Evolutionary conservation across 202 grass and related monocot genomes (phyloP), one percentile per base, ranked within the genome.

Genomic region (Saccharum hybrid): DNA sequence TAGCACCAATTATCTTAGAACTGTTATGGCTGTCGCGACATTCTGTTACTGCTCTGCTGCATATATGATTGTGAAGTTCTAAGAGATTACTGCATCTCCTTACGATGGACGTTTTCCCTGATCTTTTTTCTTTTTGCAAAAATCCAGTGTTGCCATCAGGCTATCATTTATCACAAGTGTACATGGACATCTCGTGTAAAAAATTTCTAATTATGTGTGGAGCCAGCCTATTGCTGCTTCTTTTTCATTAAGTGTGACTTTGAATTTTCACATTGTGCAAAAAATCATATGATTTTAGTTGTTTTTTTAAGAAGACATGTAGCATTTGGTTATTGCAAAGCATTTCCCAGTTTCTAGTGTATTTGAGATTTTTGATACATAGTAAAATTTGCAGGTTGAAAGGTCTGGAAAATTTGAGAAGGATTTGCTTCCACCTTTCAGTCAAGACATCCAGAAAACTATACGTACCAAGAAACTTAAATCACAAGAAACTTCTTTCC

Each of bases 401-500:
- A 82, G 67, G 23, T 74, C 68, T 33, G 85, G 82, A 68, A 85
- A 37, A 36, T 74, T 91, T 22, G 33, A 88, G 54, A 88, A 78
- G 73, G 73, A 78, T 79, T 82, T 46, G 78, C 59, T 88, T 78
- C 13, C 0, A 2, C 61, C 51, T 34, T 86, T 78, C 66, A 79
- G 66, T 61, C 62, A 78, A 72, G 83, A 88, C 62, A 73, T 88
- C 63, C 66, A 78, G 36, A 72, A 74, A 7, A 82, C 78, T 34
- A 85, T 91, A 66, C 10, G 59, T 22, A 68, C 72, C 23, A 91
- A 91, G 73, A 82, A 78, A 85, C 33, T 33, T 52, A 34, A 67
- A 67, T 84, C 79, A 85, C 78, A 49, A 37, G 66, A 82, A 85
- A 85, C 82, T 82, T 91, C 78, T 63, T 81, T 91, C 73, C 71